Percentiles rank a stretch among this genome's conserved stretches.
Evolutionary conservation across 2,329 filamentous ascomycete species (phyloP).

Genomic region (Hypoxylon sp.): DNA sequence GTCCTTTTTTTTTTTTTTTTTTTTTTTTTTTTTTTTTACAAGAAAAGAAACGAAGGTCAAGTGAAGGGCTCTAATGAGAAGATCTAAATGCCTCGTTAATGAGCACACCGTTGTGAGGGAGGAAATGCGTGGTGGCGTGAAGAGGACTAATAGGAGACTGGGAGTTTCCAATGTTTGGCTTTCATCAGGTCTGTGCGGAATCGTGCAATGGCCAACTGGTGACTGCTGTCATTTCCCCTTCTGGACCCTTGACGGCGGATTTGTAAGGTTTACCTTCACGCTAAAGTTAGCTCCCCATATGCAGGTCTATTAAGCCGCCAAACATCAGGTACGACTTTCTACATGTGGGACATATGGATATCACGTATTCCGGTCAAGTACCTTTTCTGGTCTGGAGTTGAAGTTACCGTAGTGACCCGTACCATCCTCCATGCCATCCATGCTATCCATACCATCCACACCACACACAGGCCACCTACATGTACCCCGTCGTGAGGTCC

Average conservation of each 20-base stretch:
- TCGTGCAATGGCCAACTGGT: constrained; percentile 17
- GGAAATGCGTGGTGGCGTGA: not conserved
- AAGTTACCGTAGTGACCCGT: constrained; percentile 25
- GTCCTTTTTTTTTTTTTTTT: not conserved
- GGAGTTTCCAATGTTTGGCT: constrained; percentile 3
- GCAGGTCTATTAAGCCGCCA: constrained; percentile 24
- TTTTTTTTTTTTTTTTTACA: not conserved
- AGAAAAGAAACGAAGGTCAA: not conserved
- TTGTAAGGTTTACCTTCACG: constrained; percentile 17
- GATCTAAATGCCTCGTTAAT: not conserved
- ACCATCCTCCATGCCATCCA: constrained; percentile 1
- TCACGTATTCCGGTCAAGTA: not conserved
- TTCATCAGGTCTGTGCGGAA: constrained; percentile 19
- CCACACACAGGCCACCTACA: constrained; percentile 9
- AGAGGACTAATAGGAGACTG: not conserved
- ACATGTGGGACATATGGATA: constrained; percentile 7
- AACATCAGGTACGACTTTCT: constrained; percentile 21
- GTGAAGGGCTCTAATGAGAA: not conserved
- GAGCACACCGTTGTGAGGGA: not conserved
- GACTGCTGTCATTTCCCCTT: constrained; percentile 8
- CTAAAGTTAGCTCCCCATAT: constrained; percentile 17
- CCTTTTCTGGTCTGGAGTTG: constrained; percentile 8
- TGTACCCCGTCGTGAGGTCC: constrained; percentile 1
- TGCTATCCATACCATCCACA: not conserved
- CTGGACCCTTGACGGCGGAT: not conserved